Evolutionary conservation across 1,139 yeast genomes (phyloP).

Genomic region (Lodderomyces elongisporus): DNA sequence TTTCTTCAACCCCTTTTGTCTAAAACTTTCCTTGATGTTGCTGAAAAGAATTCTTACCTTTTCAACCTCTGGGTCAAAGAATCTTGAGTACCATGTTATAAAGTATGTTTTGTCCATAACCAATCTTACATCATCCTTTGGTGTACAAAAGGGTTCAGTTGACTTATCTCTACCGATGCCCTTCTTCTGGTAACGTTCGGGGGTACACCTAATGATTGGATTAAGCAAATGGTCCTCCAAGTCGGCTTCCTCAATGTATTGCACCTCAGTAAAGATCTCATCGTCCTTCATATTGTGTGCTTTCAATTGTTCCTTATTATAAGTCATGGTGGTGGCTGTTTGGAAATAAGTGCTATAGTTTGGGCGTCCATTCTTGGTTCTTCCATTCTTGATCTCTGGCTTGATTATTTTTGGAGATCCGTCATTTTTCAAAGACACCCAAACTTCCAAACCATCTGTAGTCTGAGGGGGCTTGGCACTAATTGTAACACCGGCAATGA

Average conservation of each 20-base stretch:
- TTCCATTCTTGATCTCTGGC: slow-evolving; percentile 71
- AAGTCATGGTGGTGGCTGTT: slow-evolving; percentile 55
- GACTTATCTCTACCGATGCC: slow-evolving; percentile 52
- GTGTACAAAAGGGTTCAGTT: slow-evolving; percentile 80
- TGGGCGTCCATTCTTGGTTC: slow-evolving; percentile 61
- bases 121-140: slow-evolving; percentile 54
- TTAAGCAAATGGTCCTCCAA: slow-evolving; percentile 61
- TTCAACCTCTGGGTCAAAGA: slow-evolving; percentile 45
- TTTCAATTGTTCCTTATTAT: slow-evolving; percentile 53
- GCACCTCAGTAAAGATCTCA: slow-evolving; percentile 51
- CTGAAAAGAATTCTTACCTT: slow-evolving; percentile 66
- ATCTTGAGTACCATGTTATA: slow-evolving; percentile 73
- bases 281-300: slow-evolving; percentile 68
- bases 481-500: slow-evolving; percentile 76
- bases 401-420: slow-evolving; percentile 77
- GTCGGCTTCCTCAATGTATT: slow-evolving; percentile 54
- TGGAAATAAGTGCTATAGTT: slow-evolving; percentile 75
- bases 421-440: slow-evolving; percentile 72
- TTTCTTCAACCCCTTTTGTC: slow-evolving; percentile 53
- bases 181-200: slow-evolving; percentile 62
- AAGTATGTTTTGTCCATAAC: slow-evolving; percentile 63
- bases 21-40: slow-evolving; percentile 51
- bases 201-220: slow-evolving; percentile 82
- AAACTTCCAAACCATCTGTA: slow-evolving; percentile 68
- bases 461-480: slow-evolving; percentile 65